Percentiles rank a stretch among this genome's conserved stretches.
phyloP scores from a whole-genome alignment of 495 filamentous ascomycete genomes.

The Trichoderma parareesei region DNA sequence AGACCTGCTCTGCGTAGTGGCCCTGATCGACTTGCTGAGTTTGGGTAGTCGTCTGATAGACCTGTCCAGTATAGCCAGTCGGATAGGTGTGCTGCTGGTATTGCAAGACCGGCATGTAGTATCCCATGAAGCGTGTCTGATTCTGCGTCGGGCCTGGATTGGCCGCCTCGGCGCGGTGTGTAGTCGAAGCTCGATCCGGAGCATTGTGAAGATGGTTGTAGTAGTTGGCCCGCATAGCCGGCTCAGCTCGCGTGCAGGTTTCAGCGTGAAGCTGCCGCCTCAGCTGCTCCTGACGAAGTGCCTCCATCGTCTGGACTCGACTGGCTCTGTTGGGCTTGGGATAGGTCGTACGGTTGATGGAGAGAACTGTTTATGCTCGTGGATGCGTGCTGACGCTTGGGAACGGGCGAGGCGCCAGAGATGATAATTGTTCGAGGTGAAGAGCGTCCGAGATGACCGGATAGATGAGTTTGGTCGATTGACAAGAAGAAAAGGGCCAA shows the following conservation, averaged over 20 bases:
- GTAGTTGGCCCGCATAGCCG: slow-evolving; percentile 10
- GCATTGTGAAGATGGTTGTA: slow-evolving; percentile 29
- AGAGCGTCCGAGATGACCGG: neutral
- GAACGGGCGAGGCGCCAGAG: too few species aligned
- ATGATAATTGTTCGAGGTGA: too few species aligned
- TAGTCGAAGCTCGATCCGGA: slow-evolving; percentile 31
- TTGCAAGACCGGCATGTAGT: too few species aligned
- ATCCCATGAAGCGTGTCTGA: too few species aligned
- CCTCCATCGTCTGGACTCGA: slow-evolving; percentile 4
- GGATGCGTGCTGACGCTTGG: too few species aligned
- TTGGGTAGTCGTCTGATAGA: slow-evolving; percentile 21
- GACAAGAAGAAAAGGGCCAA: too few species aligned
- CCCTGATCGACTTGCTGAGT: slow-evolving; percentile 22
- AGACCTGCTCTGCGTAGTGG: too few species aligned
- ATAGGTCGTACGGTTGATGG: too few species aligned
- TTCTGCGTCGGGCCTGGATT: slow-evolving; percentile 45
- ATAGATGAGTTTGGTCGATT: slow-evolving; percentile 8
- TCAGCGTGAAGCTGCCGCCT: neutral
- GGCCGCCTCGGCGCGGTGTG: slow-evolving; percentile 30
- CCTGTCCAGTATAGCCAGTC: too few species aligned
- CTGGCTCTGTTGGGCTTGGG: neutral
- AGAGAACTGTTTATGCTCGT: too few species aligned
- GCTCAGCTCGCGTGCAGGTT: too few species aligned
- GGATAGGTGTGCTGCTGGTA: slow-evolving; percentile 36
- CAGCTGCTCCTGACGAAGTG: slow-evolving; percentile 13